Evolutionary conservation across 2,329 filamentous ascomycete species (phyloP).

Genomic region (Macrophomina phaseolina): DNA sequence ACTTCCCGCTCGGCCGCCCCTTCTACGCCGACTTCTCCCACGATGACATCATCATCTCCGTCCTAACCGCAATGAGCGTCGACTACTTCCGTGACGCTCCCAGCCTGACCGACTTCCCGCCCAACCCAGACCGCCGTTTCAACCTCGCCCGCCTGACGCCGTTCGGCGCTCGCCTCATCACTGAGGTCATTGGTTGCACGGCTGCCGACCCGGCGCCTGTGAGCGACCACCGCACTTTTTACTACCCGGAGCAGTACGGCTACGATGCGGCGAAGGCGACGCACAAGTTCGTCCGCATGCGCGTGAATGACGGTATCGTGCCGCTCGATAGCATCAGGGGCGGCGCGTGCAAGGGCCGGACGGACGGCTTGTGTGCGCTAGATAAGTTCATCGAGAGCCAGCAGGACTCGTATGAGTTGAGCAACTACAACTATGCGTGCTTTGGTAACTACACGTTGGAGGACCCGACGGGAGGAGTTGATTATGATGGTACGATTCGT

Average conservation of each 20-base stretch:
- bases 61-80: conserved; percentile 58
- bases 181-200: conserved; percentile 62
- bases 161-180: conserved; percentile 61
- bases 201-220: conserved; percentile 47
- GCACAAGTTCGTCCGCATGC: conserved; percentile 24
- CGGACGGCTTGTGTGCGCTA: conserved; percentile 17
- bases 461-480: background rate
- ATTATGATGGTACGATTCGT: conserved; percentile 18
- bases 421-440: conserved; percentile 21
- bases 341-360: conserved; percentile 4
- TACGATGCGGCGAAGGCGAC: conserved; percentile 47
- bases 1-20: conserved; percentile 56
- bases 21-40: conserved; percentile 62
- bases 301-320: conserved; percentile 20
- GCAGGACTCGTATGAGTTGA: conserved; percentile 13
- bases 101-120: conserved; percentile 49
- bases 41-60: conserved; percentile 59
- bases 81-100: conserved; percentile 60
- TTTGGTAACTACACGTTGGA: conserved; percentile 18
- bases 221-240: conserved; percentile 47
- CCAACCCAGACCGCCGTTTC: conserved; percentile 54
- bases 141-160: conserved; percentile 59
- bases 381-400: conserved; percentile 17
- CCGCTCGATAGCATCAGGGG: conserved; percentile 20
- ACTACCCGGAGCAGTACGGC: conserved; percentile 53